phyloP scores from a whole-genome alignment of 169 alveolate species.

The Eimeria brunetti region DNA sequence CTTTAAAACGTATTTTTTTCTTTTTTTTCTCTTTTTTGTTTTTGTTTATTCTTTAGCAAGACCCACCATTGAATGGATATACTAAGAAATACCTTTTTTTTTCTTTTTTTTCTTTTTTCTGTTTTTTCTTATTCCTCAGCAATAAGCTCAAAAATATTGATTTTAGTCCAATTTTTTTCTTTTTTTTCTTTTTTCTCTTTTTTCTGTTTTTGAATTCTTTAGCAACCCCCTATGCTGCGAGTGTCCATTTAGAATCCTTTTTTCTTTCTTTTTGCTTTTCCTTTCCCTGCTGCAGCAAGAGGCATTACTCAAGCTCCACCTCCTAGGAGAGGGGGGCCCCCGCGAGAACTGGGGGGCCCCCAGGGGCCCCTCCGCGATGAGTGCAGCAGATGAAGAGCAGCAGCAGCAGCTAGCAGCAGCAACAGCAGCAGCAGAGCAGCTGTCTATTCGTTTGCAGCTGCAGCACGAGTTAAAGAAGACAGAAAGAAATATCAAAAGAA shows the following conservation, averaged over 20 bases:
- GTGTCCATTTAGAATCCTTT: background rate
- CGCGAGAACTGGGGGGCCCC: conserved; percentile 7
- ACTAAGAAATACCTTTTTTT: no score
- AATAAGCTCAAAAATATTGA: background rate
- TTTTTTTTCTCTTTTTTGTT: no score
- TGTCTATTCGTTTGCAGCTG: conserved; percentile 21
- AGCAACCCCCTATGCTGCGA: no score
- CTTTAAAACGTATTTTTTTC: no score
- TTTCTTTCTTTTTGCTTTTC: background rate
- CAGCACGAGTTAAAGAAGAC: conserved; percentile 52
- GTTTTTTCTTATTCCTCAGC: background rate
- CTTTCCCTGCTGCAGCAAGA: conserved; percentile 32
- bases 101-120: no score
- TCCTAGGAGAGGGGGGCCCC: conserved; percentile 75
- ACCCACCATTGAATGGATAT: background rate
- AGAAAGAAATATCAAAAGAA: conserved; percentile 49
- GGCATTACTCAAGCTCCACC: conserved; percentile 53
- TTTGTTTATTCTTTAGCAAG: no score
- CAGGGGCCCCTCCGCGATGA: conserved; percentile 53
- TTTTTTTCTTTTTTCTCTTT: no score
- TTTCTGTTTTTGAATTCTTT: no score
- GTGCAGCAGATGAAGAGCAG: conserved; percentile 53
- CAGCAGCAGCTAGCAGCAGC: conserved; percentile 69
- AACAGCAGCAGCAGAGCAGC: conserved; percentile 45
- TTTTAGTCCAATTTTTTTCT: no score